These are phyloP conservation scores for Penicillium janthinellum DNA, from an alignment of 2,329 filamentous ascomycete genomes.

Conservation along the genomic window DNA sequence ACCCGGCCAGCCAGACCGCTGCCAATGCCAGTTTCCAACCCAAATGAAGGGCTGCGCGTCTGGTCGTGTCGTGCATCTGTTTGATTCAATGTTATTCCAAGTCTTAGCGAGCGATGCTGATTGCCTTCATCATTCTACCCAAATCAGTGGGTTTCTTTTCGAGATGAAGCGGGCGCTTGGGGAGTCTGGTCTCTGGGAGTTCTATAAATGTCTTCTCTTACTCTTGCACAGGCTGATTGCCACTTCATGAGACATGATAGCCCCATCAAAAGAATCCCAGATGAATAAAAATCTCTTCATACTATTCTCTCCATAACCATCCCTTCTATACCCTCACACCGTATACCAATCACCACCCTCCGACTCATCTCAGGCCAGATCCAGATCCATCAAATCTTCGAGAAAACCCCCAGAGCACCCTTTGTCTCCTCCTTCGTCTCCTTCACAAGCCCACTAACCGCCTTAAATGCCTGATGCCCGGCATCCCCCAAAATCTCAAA, in stretches of 20 bases:
- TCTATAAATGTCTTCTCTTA: background rate
- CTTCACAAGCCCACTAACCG: constrained; percentile 75
- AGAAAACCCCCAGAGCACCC: constrained; percentile 65
- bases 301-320: background rate
- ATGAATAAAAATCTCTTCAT: background rate
- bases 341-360: background rate
- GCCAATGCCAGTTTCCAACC: constrained; percentile 29
- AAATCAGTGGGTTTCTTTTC: background rate
- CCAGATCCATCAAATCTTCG: constrained; percentile 53
- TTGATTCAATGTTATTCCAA: background rate
- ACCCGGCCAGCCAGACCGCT: constrained; percentile 37
- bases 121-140: background rate
- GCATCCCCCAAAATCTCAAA: constrained; percentile 91
- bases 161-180: constrained; percentile 1
- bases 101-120: constrained; percentile 4
- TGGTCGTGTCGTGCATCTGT: constrained; percentile 1
- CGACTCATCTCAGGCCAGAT: background rate
- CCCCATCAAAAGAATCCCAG: background rate
- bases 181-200: background rate
- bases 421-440: constrained; percentile 72
- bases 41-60: constrained; percentile 13
- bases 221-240: background rate
- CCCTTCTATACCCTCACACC: background rate
- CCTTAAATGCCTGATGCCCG: constrained; percentile 67
- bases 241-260: background rate